phyloP scores from a whole-genome alignment of 108 stramenopile species.

The Discostella pseudostelligera region DNA sequence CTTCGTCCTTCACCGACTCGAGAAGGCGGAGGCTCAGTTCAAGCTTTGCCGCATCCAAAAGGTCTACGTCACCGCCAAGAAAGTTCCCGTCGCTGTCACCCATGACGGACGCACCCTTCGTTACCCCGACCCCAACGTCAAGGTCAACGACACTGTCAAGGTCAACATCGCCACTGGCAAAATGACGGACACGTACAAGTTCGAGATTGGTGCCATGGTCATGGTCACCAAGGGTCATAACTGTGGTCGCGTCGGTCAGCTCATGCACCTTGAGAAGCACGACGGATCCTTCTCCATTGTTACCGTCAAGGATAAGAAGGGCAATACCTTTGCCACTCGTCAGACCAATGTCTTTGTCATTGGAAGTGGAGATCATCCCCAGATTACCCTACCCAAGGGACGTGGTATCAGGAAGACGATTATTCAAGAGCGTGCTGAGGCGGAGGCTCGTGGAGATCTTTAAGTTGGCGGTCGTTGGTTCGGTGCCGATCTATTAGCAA shows the following conservation, averaged over 20 bases:
- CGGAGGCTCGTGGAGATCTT: constrained; percentile 80
- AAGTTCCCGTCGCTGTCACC: constrained; percentile 97
- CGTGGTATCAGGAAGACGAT: constrained; percentile 99
- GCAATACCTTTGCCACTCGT: constrained; percentile 96
- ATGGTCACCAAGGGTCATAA: constrained; percentile 97
- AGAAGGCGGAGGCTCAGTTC: constrained; percentile 91
- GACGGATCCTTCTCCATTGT: constrained; percentile 98
- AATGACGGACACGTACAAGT: constrained; percentile 92
- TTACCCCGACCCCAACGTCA: constrained; percentile 97
- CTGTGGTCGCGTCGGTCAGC: constrained; percentile 95
- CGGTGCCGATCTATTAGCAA: too few species aligned
- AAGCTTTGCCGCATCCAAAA: constrained; percentile 99
- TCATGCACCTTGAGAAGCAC: constrained; percentile 97
- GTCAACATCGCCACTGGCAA: constrained; percentile 95
- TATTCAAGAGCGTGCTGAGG: constrained; percentile 92
- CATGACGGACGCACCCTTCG: constrained; percentile 99
- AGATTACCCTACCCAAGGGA: constrained; percentile 98
- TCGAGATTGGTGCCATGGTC: constrained; percentile 95
- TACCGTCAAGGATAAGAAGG: constrained; percentile 96
- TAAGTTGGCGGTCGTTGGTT: constrained; percentile 10
- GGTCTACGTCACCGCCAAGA: constrained; percentile 84
- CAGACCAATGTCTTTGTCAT: constrained; percentile 95
- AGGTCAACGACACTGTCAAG: constrained; percentile 99
- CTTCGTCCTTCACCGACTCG: constrained; percentile 92
- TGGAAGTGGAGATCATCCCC: constrained; percentile 85